phyloP scores from a whole-genome alignment of 768 basidiomycete species.

The Calocybe gangraenosa region DNA sequence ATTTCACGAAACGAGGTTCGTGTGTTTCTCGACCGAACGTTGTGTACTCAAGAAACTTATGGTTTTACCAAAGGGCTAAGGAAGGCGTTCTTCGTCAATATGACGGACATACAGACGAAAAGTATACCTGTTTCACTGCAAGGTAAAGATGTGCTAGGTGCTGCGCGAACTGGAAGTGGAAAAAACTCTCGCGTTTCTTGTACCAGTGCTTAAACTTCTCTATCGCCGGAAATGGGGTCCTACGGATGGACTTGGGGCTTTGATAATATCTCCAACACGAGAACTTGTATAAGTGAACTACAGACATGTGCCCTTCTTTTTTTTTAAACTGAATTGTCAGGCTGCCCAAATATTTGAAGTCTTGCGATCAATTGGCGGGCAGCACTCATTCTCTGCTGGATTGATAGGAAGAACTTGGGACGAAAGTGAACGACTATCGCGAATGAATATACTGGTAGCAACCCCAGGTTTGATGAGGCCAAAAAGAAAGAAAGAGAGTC shows the following conservation, averaged over 20 bases:
- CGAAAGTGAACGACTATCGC: conserved; percentile 78
- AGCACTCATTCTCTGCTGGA: conserved; percentile 95
- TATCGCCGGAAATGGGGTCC: conserved; percentile 92
- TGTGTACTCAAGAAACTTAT: neutral
- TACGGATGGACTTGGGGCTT: conserved; percentile 84
- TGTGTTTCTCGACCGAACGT: too few relatives aligned
- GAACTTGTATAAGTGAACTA: conserved; percentile 62
- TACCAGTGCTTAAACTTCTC: conserved; percentile 88
- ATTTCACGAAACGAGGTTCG: too few relatives aligned
- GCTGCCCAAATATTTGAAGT: conserved; percentile 99
- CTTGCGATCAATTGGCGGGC: conserved; percentile 83
- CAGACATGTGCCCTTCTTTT: neutral
- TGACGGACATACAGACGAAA: conserved; percentile 90
- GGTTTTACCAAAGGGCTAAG: conserved; percentile 56
- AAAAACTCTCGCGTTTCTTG: conserved; percentile 96
- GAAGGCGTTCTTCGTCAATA: conserved; percentile 79
- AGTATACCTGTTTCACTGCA: conserved; percentile 89
- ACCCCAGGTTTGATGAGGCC: conserved; percentile 95
- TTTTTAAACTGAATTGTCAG: conserved; percentile 33
- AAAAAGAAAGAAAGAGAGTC: conserved; percentile 82
- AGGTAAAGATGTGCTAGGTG: conserved; percentile 94
- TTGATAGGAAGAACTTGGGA: conserved; percentile 96
- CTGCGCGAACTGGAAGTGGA: conserved; percentile 92
- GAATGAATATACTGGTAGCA: conserved; percentile 99
- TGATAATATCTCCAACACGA: conserved; percentile 91